phyloP scores from a whole-genome alignment of 164 flowering plant genomes.

The Magnolia officinalis region DNA sequence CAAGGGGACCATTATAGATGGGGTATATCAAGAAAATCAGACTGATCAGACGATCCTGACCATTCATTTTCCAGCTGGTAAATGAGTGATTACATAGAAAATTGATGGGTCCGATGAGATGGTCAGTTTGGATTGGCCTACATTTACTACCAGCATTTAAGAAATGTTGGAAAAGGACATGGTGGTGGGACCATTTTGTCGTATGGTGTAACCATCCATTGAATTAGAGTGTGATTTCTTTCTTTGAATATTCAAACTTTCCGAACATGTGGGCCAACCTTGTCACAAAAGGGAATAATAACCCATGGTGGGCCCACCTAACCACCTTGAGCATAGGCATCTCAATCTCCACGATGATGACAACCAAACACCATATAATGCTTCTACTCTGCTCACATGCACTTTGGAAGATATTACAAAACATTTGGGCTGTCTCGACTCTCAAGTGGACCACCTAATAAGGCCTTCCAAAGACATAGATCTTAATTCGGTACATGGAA shows the following conservation, averaged over 20 bases:
- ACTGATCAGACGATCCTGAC: too few species aligned
- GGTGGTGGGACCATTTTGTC: background rate
- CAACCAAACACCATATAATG: background rate
- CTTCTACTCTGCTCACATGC: slow-evolving; percentile 3
- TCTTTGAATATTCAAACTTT: background rate
- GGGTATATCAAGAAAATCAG: too few species aligned
- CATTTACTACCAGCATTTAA: background rate
- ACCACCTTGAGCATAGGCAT: slow-evolving; percentile 8
- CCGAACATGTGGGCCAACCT: slow-evolving; percentile 2
- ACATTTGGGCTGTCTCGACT: slow-evolving; percentile 9
- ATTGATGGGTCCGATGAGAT: background rate
- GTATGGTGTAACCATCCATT: background rate
- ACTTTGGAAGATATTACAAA: slow-evolving; percentile 4
- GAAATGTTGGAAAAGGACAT: background rate
- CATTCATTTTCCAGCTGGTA: too few species aligned
- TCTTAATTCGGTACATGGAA: background rate
- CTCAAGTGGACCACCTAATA: background rate
- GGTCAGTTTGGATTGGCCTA: background rate
- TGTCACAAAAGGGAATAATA: background rate
- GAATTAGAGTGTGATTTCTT: background rate
- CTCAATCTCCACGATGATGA: slow-evolving; percentile 9
- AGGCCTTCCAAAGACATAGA: slow-evolving; percentile 3
- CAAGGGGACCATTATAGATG: too few species aligned
- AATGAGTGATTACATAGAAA: background rate
- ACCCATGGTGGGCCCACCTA: background rate